Evolutionary conservation across 1,139 yeast genomes (phyloP), one percentile per base, ranked within the genome.

Genomic region (Pichia sp.): DNA sequence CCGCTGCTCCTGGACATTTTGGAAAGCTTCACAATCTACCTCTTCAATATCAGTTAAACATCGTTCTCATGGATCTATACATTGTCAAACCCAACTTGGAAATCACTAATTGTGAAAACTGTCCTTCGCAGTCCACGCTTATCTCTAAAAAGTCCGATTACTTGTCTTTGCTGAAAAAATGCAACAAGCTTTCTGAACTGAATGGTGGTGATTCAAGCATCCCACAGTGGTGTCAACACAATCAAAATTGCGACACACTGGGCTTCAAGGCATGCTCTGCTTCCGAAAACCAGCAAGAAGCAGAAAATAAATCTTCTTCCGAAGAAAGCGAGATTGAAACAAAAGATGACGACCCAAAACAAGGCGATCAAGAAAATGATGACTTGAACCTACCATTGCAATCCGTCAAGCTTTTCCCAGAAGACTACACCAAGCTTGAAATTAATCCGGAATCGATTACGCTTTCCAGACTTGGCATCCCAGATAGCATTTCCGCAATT

Each of bases 71-170:
- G 53, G 57, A 61, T 30, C 40, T 61, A n/a, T 61, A 53, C 39
- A 48, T 59, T 42, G 61, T 61, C 15, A 56, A 57, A 33, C 64
- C 65, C 11, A 56, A 61, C 35, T 47, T 61, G 19, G 46, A 55
- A 33, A 38, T 61, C 25, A 50, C 60, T 7, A 47, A 52, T 29
- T 59, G 63, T 32, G 56, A 60, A 18, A 42, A 45, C 18, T 46
- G 52, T 25, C 56, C 60, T 0, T 40, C 45, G 6, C 35, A 41
- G 3, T 37, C 43, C 8, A 38, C 48, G 3, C 36, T 56, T 6
- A 37, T 49, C 7, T 34, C 42, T 7, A 52, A 50, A 33, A 51
- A 50, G 36, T 22, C 45, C 7, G 36, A 29, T 4, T 56, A 50
- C 35, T 11, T 53, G 8, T 36, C 46, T 8, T 43, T 46, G n/a